Conservation (phyloP, 2,329 filamentous ascomycete species). For the Xylariaceae sp. region DNA sequence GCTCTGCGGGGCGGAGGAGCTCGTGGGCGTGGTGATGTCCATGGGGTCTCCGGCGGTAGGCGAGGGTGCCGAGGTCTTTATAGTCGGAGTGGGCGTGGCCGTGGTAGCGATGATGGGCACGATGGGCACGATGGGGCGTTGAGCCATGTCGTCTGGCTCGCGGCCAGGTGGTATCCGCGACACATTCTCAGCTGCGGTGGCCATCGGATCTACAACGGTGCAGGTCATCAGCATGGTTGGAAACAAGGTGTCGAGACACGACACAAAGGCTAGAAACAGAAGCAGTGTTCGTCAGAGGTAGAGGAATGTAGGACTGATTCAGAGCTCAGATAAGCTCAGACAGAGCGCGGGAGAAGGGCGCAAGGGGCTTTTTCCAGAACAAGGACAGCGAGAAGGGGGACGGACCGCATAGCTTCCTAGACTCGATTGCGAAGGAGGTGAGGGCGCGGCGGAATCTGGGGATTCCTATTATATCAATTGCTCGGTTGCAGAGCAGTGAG, state of each 20-base stretch:
- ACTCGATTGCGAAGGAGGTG: slow-evolving; percentile 5
- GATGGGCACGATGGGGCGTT: slow-evolving; percentile 54
- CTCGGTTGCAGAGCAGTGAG: slow-evolving; percentile 8
- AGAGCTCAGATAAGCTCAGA: background rate
- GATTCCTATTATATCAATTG: background rate
- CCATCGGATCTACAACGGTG: slow-evolving; percentile 46
- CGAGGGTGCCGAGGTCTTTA: slow-evolving; percentile 58
- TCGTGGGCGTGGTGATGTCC: slow-evolving; percentile 57
- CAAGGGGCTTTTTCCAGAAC: slow-evolving; percentile 9
- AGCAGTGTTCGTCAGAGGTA: slow-evolving; percentile 2
- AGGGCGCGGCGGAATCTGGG: slow-evolving; percentile 13
- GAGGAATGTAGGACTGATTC: background rate
- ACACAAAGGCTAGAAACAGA: slow-evolving; percentile 21
- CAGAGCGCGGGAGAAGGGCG: background rate
- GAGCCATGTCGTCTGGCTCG: slow-evolving; percentile 45
- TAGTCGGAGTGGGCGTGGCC: slow-evolving; percentile 46
- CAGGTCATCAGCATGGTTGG: slow-evolving; percentile 23
- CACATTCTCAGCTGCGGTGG: slow-evolving; percentile 50
- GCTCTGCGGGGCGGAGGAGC: slow-evolving; percentile 42
- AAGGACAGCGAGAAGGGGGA: slow-evolving; percentile 6
- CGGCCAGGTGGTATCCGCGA: slow-evolving; percentile 43
- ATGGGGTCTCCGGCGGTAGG: slow-evolving; percentile 56
- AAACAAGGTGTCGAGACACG: slow-evolving; percentile 18
- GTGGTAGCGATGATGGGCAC: slow-evolving; percentile 42
- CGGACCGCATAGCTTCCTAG: slow-evolving; percentile 19